phyloP scores from a whole-genome alignment of 352 stramenopile genomes.

The Blastocystis sp. region DNA sequence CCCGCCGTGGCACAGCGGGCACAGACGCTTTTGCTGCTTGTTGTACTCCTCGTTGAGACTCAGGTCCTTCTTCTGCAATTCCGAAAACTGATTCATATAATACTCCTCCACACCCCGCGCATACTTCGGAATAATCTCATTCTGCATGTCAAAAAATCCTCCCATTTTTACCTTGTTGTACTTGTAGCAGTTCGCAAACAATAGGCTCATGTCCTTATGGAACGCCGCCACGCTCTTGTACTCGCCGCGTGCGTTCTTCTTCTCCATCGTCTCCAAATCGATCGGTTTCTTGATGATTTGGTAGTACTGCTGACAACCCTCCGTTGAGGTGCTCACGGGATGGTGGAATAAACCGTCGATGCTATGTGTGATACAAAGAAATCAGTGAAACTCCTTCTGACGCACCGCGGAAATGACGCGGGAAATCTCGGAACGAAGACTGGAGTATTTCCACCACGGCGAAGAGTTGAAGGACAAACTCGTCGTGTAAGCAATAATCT shows the following conservation, averaged over 20 bases:
- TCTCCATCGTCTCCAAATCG: conserved; percentile 82
- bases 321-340: neutral
- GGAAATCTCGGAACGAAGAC: conserved; percentile 20
- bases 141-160: neutral
- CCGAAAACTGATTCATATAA: conserved; percentile 77
- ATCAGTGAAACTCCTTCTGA: neutral
- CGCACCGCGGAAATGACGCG: conserved; percentile 6
- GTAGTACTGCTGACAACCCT: conserved; percentile 29
- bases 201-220: conserved; percentile 77
- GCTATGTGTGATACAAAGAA: neutral
- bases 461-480: neutral
- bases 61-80: conserved; percentile 74
- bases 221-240: conserved; percentile 83
- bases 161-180: conserved; percentile 72
- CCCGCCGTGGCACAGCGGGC: conserved; percentile 79
- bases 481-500: conserved; percentile 10
- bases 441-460: conserved; percentile 47
- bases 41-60: conserved; percentile 67
- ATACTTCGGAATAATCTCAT: conserved; percentile 78
- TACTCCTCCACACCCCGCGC: conserved; percentile 79
- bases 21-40: conserved; percentile 76
- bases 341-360: conserved; percentile 1
- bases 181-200: conserved; percentile 80
- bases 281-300: conserved; percentile 74
- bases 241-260: conserved; percentile 79